Conservation (phyloP, 208 protist genomes). For the Leishmania amazonensis region DNA sequence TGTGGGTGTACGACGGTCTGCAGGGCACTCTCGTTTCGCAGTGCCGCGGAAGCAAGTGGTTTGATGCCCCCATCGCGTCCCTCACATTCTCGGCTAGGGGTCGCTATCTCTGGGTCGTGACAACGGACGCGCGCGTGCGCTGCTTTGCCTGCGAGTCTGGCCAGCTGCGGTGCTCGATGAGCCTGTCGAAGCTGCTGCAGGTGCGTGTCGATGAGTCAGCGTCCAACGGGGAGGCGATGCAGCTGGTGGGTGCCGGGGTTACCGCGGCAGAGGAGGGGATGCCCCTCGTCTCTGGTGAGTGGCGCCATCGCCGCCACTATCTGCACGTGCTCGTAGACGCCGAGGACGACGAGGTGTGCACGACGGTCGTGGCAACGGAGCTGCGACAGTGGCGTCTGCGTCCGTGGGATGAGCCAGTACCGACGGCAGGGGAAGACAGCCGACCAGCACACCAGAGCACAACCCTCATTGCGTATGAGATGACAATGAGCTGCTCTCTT, state of each 20-base stretch:
- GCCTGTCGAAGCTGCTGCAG: conserved; percentile 35
- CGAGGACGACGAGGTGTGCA: conserved; percentile 52
- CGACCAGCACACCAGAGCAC: background rate
- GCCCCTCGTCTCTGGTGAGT: conserved; percentile 9
- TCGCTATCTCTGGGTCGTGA: conserved; percentile 70
- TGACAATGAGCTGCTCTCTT: conserved; percentile 13
- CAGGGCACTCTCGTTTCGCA: conserved; percentile 65
- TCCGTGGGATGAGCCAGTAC: conserved; percentile 14
- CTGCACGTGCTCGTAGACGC: conserved; percentile 45
- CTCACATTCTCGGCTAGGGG: conserved; percentile 70
- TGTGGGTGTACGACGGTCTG: conserved; percentile 75
- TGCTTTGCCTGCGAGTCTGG: conserved; percentile 78
- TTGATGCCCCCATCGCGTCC: conserved; percentile 54
- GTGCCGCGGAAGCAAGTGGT: conserved; percentile 43
- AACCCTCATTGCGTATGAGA: background rate
- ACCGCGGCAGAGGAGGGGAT: background rate
- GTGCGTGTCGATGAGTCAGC: background rate
- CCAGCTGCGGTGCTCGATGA: conserved; percentile 44
- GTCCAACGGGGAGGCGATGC: background rate
- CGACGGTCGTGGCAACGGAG: conserved; percentile 30
- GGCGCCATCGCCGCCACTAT: conserved; percentile 25
- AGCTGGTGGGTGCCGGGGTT: background rate
- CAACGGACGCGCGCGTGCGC: conserved; percentile 59
- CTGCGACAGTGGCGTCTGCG: conserved; percentile 34
- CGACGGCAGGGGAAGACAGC: background rate